phyloP scores from a whole-genome alignment of 2,329 filamentous ascomycete genomes.

The Neopestalotiopsis sp. region DNA sequence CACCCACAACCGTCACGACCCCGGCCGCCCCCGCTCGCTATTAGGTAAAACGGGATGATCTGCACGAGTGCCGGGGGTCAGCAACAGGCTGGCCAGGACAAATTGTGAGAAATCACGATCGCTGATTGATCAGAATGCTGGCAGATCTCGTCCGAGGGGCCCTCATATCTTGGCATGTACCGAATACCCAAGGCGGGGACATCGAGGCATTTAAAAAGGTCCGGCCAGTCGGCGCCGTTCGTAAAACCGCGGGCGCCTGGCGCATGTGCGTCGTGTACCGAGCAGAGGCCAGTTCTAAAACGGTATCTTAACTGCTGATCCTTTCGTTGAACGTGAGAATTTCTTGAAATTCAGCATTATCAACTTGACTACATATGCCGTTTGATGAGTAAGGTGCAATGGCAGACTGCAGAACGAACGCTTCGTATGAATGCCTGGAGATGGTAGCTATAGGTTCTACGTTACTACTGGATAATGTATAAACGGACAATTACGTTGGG shows the following conservation, averaged over 20 bases:
- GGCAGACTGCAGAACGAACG: no score
- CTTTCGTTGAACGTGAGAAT: background rate
- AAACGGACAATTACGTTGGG: no score
- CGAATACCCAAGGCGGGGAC: background rate
- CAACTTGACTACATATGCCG: background rate
- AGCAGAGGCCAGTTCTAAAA: background rate
- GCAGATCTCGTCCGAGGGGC: background rate
- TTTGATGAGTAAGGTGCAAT: background rate
- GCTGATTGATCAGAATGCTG: background rate
- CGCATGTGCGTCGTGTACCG: background rate
- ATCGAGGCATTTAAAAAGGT: conserved; percentile 2
- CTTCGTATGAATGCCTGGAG: no score
- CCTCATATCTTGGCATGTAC: background rate
- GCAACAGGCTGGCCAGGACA: background rate
- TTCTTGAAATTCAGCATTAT: background rate
- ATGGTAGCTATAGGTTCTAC: no score
- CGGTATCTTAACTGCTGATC: background rate
- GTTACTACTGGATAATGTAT: no score
- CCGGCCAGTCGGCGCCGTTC: background rate
- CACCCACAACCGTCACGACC: background rate
- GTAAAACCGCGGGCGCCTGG: background rate
- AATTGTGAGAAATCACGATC: background rate
- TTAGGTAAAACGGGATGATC: background rate
- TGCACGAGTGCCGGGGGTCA: background rate
- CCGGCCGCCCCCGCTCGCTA: background rate